Percentiles rank a stretch among this genome's conserved stretches.
These are phyloP conservation scores for Chytriomyces hyalinus DNA, from an alignment of 192 early-diverging fungal genomes.

Conservation along the genomic window DNA sequence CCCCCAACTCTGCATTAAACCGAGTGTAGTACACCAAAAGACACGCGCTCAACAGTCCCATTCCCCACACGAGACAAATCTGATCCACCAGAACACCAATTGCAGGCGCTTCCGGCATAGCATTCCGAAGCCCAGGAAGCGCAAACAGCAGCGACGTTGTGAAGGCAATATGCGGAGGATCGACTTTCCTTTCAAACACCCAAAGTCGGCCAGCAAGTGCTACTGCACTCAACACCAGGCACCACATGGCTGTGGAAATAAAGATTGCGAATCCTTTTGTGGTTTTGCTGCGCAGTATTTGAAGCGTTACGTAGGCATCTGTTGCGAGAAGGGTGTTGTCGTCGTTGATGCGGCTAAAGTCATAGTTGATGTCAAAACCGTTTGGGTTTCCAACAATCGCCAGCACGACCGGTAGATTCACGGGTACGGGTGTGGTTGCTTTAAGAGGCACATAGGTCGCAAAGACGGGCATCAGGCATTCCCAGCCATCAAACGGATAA, in stretches of 20 bases:
- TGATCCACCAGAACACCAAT: constrained; percentile 19
- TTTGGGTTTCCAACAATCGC: not conserved
- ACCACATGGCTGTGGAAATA: not conserved
- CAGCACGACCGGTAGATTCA: not conserved
- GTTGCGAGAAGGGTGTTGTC: not conserved
- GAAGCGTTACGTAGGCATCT: not conserved
- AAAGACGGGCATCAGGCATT: not conserved
- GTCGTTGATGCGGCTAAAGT: not conserved
- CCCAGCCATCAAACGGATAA: constrained; percentile 2
- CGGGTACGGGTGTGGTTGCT: not conserved
- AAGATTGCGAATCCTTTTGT: constrained; percentile 2
- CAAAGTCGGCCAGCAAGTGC: not conserved
- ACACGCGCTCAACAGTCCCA: not conserved
- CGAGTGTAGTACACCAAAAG: not conserved
- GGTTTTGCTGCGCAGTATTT: not conserved
- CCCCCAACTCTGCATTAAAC: too few relatives aligned
- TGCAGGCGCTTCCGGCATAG: not conserved
- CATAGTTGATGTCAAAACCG: constrained; percentile 1
- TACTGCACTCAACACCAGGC: not conserved
- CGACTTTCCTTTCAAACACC: not conserved
- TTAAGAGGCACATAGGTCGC: not conserved
- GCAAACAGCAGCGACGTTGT: constrained; percentile 5
- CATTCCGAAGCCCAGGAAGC: constrained; percentile 1
- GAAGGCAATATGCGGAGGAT: not conserved
- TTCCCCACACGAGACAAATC: constrained; percentile 2